Conservation (phyloP, 2,329 filamentous ascomycete genomes). For the Tolypocladium sp. region DNA sequence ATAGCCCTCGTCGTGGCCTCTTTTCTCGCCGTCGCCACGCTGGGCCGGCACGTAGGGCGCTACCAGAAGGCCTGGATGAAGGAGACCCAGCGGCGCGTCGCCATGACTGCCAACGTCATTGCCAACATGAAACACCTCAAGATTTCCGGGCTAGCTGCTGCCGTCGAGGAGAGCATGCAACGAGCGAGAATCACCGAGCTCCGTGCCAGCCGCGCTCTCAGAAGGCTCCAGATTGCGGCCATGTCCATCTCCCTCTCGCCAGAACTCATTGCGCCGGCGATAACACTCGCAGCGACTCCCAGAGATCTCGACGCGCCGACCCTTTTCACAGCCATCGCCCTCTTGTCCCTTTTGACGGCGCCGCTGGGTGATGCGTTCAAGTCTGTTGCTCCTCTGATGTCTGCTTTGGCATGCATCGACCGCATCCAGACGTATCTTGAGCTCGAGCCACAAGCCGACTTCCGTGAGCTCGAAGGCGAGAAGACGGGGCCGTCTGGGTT, state of each 20-base stretch:
- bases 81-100: conserved; percentile 23
- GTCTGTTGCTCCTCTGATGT: conserved; percentile 18
- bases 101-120: conserved; percentile 19
- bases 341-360: conserved; percentile 21
- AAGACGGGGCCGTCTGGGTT: rapidly evolving
- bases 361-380: conserved; percentile 24
- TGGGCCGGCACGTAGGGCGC: conserved; percentile 1
- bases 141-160: conserved; percentile 15
- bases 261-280: too few relatives aligned
- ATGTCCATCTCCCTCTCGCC: too few relatives aligned
- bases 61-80: conserved; percentile 26
- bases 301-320: neutral
- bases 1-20: neutral
- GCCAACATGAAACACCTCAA: conserved; percentile 20
- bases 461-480: too few relatives aligned
- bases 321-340: conserved; percentile 22
- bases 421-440: conserved; percentile 29
- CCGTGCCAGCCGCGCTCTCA: too few relatives aligned
- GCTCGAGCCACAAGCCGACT: conserved; percentile 10
- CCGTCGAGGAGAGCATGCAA: conserved; percentile 9
- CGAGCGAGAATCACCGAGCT: conserved; percentile 8
- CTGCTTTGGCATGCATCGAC: conserved; percentile 20
- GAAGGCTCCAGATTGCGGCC: too few relatives aligned
- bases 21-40: conserved; percentile 1
- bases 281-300: conserved; percentile 13